Evolutionary conservation across 2,329 filamentous ascomycete species (phyloP).

Genomic region (Alternaria postmessia): DNA sequence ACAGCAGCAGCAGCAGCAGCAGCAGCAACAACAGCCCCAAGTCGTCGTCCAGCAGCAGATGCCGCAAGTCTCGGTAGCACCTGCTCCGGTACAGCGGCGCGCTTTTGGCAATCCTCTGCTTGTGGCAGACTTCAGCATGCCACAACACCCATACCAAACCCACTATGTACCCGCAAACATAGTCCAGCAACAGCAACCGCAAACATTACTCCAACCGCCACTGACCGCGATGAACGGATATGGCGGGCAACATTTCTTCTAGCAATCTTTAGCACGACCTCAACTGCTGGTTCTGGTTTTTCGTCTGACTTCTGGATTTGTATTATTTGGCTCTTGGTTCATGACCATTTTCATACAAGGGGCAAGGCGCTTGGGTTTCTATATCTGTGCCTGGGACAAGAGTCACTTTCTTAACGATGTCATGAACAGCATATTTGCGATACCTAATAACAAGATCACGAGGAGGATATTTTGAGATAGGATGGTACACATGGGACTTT

Average conservation of each 20-base stretch:
- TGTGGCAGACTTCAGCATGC: slow-evolving; percentile 76
- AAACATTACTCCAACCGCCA: slow-evolving; percentile 31
- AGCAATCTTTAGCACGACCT: neutral
- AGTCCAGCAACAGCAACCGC: slow-evolving; percentile 37
- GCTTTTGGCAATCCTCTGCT: slow-evolving; percentile 75
- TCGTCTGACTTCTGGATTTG: neutral
- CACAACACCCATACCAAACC: slow-evolving; percentile 82
- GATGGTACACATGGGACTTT: neutral
- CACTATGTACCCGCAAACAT: slow-evolving; percentile 78
- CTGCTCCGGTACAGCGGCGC: slow-evolving; percentile 38
- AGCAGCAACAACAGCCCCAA: slow-evolving; percentile 19
- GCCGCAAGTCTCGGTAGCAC: slow-evolving; percentile 24
- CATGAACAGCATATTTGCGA: slow-evolving; percentile 13
- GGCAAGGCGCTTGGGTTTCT: neutral
- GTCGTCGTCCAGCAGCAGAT: slow-evolving; percentile 30
- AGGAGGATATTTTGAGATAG: neutral
- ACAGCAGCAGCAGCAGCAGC: neutral
- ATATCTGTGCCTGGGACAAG: neutral
- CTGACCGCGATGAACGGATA: slow-evolving; percentile 31
- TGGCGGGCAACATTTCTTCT: slow-evolving; percentile 33
- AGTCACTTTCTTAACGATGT: slow-evolving; percentile 12
- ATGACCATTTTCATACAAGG: slow-evolving; percentile 2
- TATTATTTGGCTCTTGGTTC: slow-evolving; percentile 6
- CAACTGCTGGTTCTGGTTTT: neutral
- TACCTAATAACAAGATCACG: slow-evolving; percentile 4